A percentile compares a stretch with the other conserved stretches of the same genome.
Evolutionary conservation across 2,329 filamentous ascomycete species (phyloP).

Genomic region (Aureobasidium leucospermi): DNA sequence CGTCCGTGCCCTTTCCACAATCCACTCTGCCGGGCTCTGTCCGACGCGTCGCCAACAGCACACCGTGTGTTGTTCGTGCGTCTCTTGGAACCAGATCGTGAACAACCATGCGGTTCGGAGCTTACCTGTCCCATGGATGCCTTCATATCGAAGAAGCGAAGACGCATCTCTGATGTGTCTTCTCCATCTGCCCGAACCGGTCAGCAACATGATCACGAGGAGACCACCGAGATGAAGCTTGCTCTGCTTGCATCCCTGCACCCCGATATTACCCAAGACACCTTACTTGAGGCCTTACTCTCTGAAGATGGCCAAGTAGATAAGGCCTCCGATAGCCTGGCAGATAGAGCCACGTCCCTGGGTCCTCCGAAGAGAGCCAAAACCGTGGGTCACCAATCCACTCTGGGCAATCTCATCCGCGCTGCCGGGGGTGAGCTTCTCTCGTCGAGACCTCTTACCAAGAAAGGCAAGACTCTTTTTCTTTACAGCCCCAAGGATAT

Average conservation of each 20-base stretch:
- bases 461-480: constrained; percentile 75
- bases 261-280: constrained; percentile 54
- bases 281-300: constrained; percentile 70
- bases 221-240: constrained; percentile 84
- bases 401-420: constrained; percentile 21
- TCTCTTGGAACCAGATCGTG: not conserved
- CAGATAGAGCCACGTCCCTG: not conserved
- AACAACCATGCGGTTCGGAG: not conserved
- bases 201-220: constrained; percentile 46
- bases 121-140: constrained; percentile 21
- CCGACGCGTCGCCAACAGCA: not conserved
- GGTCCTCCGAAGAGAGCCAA: constrained; percentile 15
- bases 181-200: not conserved
- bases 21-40: not conserved
- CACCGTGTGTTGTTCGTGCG: constrained; percentile 1
- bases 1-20: not conserved
- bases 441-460: constrained; percentile 46
- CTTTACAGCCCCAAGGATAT: constrained; percentile 77
- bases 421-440: not conserved
- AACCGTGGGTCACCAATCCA: constrained; percentile 38
- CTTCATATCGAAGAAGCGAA: constrained; percentile 22
- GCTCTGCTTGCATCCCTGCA: constrained; percentile 75
- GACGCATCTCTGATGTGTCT: constrained; percentile 16
- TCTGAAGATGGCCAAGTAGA: constrained; percentile 70
- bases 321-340: constrained; percentile 52